Percentiles rank a stretch among this genome's conserved stretches.
phyloP scores from a whole-genome alignment of 345 rosid genomes.

The Odontarrhena argentea region DNA sequence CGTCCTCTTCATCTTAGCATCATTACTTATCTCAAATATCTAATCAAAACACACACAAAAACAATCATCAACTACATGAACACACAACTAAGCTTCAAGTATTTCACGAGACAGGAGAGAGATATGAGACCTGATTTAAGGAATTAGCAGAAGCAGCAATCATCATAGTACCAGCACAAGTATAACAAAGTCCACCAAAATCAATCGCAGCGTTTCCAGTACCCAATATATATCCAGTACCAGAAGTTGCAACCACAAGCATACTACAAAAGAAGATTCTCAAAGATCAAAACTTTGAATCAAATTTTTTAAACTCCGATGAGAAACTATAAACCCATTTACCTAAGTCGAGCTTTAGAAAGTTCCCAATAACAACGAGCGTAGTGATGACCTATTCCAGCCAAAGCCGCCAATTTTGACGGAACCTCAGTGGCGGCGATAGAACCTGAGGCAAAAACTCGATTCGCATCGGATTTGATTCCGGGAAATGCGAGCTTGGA shows the following conservation, averaged over 20 bases:
- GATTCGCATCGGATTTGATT: slow-evolving; percentile 46
- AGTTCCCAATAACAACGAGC: slow-evolving; percentile 88
- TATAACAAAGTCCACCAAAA: slow-evolving; percentile 78
- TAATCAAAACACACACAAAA: slow-evolving; percentile 4
- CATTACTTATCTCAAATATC: slow-evolving; percentile 86
- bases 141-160: slow-evolving; percentile 96
- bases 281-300: neutral
- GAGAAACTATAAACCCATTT: neutral
- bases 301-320: neutral
- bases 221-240: slow-evolving; percentile 89
- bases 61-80: neutral
- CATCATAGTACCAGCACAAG: slow-evolving; percentile 98
- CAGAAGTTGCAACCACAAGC: slow-evolving; percentile 97
- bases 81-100: neutral
- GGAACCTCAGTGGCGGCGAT: slow-evolving; percentile 34
- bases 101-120: slow-evolving; percentile 3
- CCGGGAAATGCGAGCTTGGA: slow-evolving; percentile 44
- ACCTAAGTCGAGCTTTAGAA: slow-evolving; percentile 98
- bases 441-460: slow-evolving; percentile 34
- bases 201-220: slow-evolving; percentile 65
- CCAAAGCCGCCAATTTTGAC: slow-evolving; percentile 39
- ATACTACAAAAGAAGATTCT: slow-evolving; percentile 49
- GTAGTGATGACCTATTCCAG: slow-evolving; percentile 57
- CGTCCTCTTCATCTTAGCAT: slow-evolving; percentile 94
- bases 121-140: slow-evolving; percentile 71